phyloP scores from a whole-genome alignment of 2,329 filamentous ascomycete species.

The Aspergillus pseudoterreus region DNA sequence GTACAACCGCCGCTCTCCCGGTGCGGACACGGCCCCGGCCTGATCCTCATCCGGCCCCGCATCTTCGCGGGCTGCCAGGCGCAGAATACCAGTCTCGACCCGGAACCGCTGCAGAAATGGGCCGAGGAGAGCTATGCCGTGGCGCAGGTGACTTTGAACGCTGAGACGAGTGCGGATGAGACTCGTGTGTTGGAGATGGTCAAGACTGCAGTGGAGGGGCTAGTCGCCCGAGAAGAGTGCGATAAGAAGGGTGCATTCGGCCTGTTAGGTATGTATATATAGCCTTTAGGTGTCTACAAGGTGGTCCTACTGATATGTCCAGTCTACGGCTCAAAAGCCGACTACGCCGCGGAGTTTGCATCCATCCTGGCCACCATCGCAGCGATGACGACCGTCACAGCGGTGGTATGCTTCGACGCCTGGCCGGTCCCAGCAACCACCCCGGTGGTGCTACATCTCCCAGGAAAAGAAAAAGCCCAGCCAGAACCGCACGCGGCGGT shows the following conservation, averaged over 20 bases:
- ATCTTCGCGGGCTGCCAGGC: slow-evolving; percentile 21
- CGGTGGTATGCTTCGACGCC: slow-evolving; percentile 17
- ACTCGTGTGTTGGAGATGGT: slow-evolving; percentile 7
- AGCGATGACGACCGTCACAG: slow-evolving; percentile 2
- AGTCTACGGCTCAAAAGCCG: slow-evolving; percentile 25
- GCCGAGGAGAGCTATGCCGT: slow-evolving; percentile 67
- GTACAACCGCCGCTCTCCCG: slow-evolving; percentile 47
- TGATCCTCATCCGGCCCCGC: slow-evolving; percentile 44
- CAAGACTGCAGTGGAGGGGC: slow-evolving; percentile 10
- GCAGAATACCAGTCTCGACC: slow-evolving; percentile 44
- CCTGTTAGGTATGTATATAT: slow-evolving; percentile 17
- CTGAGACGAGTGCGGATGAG: slow-evolving; percentile 10
- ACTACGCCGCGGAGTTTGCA: slow-evolving; percentile 18
- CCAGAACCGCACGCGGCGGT: slow-evolving; percentile 1
- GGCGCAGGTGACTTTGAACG: slow-evolving; percentile 45
- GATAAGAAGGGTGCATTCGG: slow-evolving; percentile 16
- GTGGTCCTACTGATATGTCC: not conserved
- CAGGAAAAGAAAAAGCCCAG: not conserved
- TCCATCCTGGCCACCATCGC: slow-evolving; percentile 7
- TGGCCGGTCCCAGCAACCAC: slow-evolving; percentile 9
- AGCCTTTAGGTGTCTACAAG: not conserved
- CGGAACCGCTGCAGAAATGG: slow-evolving; percentile 62
- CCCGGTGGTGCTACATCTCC: slow-evolving; percentile 17
- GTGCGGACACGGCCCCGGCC: slow-evolving; percentile 46
- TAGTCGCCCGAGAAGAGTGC: slow-evolving; percentile 22